Evolutionary conservation across 306 rosid genomes (phyloP).

Genomic region (Styphnolobium japonicum): DNA sequence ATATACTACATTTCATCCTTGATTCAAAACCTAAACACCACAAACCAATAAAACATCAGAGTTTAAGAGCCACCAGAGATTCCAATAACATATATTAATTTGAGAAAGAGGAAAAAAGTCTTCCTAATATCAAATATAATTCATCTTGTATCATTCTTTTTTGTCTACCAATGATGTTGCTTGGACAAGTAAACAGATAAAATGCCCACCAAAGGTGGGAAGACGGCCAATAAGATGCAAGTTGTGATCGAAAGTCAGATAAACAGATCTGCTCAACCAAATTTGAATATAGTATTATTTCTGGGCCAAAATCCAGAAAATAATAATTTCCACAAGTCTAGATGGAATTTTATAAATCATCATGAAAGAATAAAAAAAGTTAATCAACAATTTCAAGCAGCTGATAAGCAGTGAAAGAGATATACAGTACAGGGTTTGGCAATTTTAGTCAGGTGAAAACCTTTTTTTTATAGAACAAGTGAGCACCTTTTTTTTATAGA

Average conservation of each 20-base stretch:
- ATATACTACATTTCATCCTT: slow-evolving; percentile 14
- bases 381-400: not conserved
- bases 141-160: not conserved
- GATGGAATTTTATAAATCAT: not conserved
- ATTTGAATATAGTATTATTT: not conserved
- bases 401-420: slow-evolving; percentile 7
- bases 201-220: slow-evolving; percentile 5
- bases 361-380: not conserved
- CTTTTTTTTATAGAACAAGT: not conserved
- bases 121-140: not conserved
- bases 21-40: slow-evolving; percentile 18
- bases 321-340: not conserved
- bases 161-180: slow-evolving; percentile 5
- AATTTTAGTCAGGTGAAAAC: slow-evolving; percentile 13
- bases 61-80: not conserved
- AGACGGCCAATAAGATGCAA: not conserved
- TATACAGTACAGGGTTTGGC: not conserved
- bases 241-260: not conserved
- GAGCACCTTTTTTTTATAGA: not conserved
- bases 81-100: slow-evolving; percentile 4
- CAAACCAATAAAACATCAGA: slow-evolving; percentile 17
- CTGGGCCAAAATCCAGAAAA: not conserved
- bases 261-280: not conserved
- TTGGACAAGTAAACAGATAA: not conserved
- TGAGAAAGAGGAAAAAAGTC: not conserved